Evolutionary conservation across 768 basidiomycete genomes (phyloP).

Genomic region (Butyriboletus loyo): DNA sequence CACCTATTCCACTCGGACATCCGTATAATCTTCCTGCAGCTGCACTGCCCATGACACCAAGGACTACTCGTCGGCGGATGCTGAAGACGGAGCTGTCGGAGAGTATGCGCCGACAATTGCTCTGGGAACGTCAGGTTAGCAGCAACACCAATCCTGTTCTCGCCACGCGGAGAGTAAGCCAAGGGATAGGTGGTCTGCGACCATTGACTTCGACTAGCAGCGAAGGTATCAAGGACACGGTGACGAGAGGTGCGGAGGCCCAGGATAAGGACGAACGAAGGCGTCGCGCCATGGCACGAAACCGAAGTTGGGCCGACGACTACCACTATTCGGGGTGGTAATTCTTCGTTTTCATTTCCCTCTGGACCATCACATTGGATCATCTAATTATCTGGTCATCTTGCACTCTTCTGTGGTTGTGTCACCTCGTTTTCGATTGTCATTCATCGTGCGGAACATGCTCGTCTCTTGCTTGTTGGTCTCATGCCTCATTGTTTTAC

Average conservation of each 20-base stretch:
- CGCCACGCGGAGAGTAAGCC: constrained; percentile 27
- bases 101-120: constrained; percentile 71
- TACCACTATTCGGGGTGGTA: constrained; percentile 68
- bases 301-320: constrained; percentile 67
- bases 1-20: constrained; percentile 58
- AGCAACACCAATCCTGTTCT: constrained; percentile 44
- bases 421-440: constrained; percentile 16
- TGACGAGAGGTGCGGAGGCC: constrained; percentile 19
- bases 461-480: constrained; percentile 19
- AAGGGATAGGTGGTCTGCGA: constrained; percentile 31
- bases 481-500: constrained; percentile 7
- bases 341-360: neutral
- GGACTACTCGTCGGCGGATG: constrained; percentile 83
- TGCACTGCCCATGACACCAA: constrained; percentile 71
- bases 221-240: constrained; percentile 12
- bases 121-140: constrained; percentile 78
- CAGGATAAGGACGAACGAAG: constrained; percentile 41
- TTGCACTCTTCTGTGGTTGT: constrained; percentile 19
- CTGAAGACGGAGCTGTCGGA: constrained; percentile 83
- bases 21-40: constrained; percentile 74
- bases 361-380: constrained; percentile 16
- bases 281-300: constrained; percentile 51
- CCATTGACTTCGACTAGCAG: constrained; percentile 33
- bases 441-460: constrained; percentile 17
- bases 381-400: constrained; percentile 23